Percentiles rank a stretch among this genome's conserved stretches.
These are phyloP conservation scores for Albifimbria verrucaria DNA, from an alignment of 2,329 filamentous ascomycete genomes.

Conservation along the genomic window DNA sequence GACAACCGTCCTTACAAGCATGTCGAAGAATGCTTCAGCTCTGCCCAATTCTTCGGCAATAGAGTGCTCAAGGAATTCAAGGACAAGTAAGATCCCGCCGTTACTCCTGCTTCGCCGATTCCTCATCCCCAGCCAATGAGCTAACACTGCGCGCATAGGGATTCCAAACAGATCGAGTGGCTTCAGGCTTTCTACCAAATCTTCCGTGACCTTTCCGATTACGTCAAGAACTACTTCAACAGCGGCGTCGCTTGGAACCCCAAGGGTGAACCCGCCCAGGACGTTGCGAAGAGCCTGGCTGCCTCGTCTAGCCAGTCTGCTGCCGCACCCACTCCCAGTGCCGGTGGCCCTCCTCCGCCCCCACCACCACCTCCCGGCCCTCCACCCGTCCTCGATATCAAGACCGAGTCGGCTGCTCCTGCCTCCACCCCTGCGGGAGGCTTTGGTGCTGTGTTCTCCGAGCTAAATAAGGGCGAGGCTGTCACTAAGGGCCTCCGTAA, in stretches of 20 bases:
- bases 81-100: slow-evolving; percentile 46
- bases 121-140: too few relatives aligned
- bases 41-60: slow-evolving; percentile 93
- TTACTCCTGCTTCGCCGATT: neutral
- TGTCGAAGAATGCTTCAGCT: slow-evolving; percentile 76
- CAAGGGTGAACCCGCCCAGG: slow-evolving; percentile 67
- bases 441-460: slow-evolving; percentile 84
- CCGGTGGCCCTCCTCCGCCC: slow-evolving; percentile 53
- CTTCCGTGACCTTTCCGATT: slow-evolving; percentile 78
- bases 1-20: slow-evolving; percentile 81
- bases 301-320: slow-evolving; percentile 34
- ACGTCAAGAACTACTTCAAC: slow-evolving; percentile 79
- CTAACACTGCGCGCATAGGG: too few relatives aligned
- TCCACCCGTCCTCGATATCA: slow-evolving; percentile 61
- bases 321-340: slow-evolving; percentile 47
- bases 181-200: slow-evolving; percentile 89
- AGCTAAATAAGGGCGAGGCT: slow-evolving; percentile 84
- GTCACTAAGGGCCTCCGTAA: slow-evolving; percentile 88
- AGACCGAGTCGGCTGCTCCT: slow-evolving; percentile 32
- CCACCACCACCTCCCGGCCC: slow-evolving; percentile 69
- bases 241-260: slow-evolving; percentile 85
- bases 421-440: slow-evolving; percentile 49
- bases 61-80: slow-evolving; percentile 89
- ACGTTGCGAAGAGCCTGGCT: slow-evolving; percentile 58
- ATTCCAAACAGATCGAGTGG: slow-evolving; percentile 79